Base-by-base conservation (phyloP, 352 stramenopile species). In the Globisporangium polare region DNA sequence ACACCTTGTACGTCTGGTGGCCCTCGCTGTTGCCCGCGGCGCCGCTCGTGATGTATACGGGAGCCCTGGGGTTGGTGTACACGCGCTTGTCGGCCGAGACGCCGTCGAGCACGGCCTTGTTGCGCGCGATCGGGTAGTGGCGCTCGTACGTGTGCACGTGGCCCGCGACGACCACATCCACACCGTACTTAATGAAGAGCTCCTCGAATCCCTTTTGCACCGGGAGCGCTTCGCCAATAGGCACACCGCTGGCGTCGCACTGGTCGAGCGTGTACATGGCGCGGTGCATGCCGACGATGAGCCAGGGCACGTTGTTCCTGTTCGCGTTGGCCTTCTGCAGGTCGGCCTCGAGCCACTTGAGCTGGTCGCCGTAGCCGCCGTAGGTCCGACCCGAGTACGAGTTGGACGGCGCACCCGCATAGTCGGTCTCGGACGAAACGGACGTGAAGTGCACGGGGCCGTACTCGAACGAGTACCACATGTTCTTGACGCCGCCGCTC, bases 391-490 rank as follows among this genome's bases (percentile, higher is more conserved):
- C 59, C 0, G 54, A 65, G n/a, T 96, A 49, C 10, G 61, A 70
- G 60, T 88, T 88, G 29, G 50, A 74, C 0, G 77, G 77, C 4
- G 72, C 72, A 18, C 57, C 62, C 0, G 41, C 50, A 58, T 81
- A 89, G 55, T 91, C 76, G 0, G 83, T 93, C 66, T 97, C 88
- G 1, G 77, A 78, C 33, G 83, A 92, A 13, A 97, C 75, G 15
- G 80, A 75, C 5, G 88, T 90, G 56, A 95, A 89, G 65, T 96
- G 89, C 20, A 96, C 68, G 20, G 76, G 70, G 0, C 85, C 88
- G 54, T 96, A 71, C 52, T 96, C 76, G 58, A 95, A 97, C 37
- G 85, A 95, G 61, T 96, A 87, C 84, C 85, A 96, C 83, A 96
- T 97, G 66, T 92, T 93, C 46, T 79, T 60, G 26, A 64, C 54